Evolutionary conservation across 805 yeast species (phyloP), one percentile per base, ranked within the genome.

Genomic region (Yarrowia porcina): DNA sequence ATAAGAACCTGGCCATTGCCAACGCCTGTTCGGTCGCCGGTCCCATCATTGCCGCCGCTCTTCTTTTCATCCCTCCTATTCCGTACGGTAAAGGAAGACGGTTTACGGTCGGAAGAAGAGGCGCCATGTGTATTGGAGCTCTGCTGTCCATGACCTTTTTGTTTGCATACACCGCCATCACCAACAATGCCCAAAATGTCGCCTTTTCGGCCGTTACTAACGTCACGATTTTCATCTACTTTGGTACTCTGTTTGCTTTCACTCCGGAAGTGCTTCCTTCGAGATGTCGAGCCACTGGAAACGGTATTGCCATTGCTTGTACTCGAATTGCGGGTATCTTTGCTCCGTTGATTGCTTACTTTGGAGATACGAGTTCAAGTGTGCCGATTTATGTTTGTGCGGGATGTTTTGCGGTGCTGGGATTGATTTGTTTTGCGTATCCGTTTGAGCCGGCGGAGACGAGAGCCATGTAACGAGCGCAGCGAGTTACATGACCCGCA

Each of bases 111-210:
- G 86, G 88, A 6, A 76, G 88, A 71, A 79, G 83, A 68, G 88
- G 88, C 9, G 78, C 86, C 0, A 76, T 85, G 78, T 73, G 74
- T 1, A 72, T 77, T 35, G 84, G 88, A 23, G 79, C 84, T 7
- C 25, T 84, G 2, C 69, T 82, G 33, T 77, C 85, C 0, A 86
- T 86, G 74, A 82, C 83, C 2, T 77, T 85, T 49, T 70, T 86
- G 64, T 84, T 84, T 68, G 85, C 84, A 49, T 84, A 86, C 66
- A 85, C 89, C 13, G 82, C 86, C 2, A 85, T 85, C 12, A 79
- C 80, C 70, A 79, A 85, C 0, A 75, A 82, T 49, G 74, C 79
- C 6, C 83, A 81, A 75, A 83, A 82, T 67, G 82, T 83, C 61
- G 81, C 76, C 11, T 70, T 79, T 32, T 70, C 76, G 17, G 74